Conservation (phyloP, 179 eudicot species). For the Camellia oleifera region DNA sequence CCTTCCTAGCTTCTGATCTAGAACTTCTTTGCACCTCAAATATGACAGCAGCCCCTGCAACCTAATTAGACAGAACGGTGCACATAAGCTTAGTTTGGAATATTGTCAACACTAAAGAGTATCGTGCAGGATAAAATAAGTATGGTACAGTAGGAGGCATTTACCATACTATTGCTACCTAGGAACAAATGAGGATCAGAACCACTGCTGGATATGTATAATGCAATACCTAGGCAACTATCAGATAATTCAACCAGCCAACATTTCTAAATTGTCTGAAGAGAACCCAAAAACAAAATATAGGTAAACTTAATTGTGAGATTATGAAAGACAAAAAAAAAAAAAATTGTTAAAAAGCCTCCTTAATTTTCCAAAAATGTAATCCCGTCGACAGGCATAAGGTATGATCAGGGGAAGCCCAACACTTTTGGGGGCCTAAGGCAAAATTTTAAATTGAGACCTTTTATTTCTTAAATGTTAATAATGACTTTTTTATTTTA, state of each 20-base stretch:
- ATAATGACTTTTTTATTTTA: no score
- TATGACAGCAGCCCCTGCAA: constrained; percentile 73
- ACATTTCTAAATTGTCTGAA: not conserved
- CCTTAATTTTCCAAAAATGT: not conserved
- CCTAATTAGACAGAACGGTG: constrained; percentile 35
- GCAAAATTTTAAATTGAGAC: no score
- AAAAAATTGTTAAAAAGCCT: not conserved
- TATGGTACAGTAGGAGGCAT: not conserved
- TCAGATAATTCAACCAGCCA: not conserved
- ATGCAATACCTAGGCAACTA: not conserved
- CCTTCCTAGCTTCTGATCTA: constrained; percentile 80
- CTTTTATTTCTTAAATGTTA: no score
- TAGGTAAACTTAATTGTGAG: not conserved
- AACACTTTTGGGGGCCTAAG: no score
- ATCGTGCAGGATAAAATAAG: not conserved
- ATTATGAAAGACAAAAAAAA: not conserved
- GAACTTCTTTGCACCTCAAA: constrained; percentile 90
- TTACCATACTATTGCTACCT: not conserved
- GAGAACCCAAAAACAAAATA: not conserved
- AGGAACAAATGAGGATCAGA: not conserved
- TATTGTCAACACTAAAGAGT: not conserved
- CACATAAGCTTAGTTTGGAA: not conserved
- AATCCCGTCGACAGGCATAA: not conserved
- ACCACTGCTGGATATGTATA: not conserved
- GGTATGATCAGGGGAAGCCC: not conserved